Conservation (phyloP, 495 filamentous ascomycete species). For the Penicillium lividum region DNA sequence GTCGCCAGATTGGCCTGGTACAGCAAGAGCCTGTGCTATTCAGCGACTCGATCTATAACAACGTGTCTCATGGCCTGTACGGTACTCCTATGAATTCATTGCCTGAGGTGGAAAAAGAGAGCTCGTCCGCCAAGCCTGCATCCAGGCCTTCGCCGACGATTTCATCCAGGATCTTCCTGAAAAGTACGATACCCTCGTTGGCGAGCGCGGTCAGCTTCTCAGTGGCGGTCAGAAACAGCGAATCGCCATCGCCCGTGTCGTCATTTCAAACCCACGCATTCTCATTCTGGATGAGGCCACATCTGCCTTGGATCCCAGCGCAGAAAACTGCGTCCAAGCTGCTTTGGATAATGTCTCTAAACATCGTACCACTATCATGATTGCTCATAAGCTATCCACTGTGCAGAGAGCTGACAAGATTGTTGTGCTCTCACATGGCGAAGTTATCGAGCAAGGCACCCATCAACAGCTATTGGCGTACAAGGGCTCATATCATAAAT, state of each 20-base stretch:
- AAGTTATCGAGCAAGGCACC: too few species aligned
- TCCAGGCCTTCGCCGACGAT: not conserved
- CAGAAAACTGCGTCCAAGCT: conserved; percentile 51
- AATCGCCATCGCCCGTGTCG: conserved; percentile 58
- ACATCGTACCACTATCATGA: conserved; percentile 43
- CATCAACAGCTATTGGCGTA: too few species aligned
- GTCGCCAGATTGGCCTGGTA: not conserved
- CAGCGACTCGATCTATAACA: not conserved
- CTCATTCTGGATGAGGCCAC: conserved; percentile 63
- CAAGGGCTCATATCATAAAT: too few species aligned
- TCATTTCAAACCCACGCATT: conserved; percentile 81
- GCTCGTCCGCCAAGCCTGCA: not conserved
- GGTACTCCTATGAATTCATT: not conserved
- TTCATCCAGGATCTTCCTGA: not conserved
- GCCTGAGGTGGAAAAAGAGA: not conserved
- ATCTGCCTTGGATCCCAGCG: conserved; percentile 49
- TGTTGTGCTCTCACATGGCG: conserved; percentile 50
- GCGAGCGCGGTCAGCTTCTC: not conserved
- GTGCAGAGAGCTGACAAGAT: conserved; percentile 51
- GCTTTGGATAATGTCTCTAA: conserved; percentile 42
- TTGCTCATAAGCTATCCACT: conserved; percentile 61
- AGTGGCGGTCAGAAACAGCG: not conserved
- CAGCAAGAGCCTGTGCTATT: not conserved
- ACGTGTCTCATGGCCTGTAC: not conserved
- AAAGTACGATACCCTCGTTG: not conserved